A percentile compares a stretch with the other conserved stretches of the same genome.
These are phyloP conservation scores for Ceratocystiopsis minuta DNA, from an alignment of 2,329 filamentous ascomycete genomes.

Conservation along the genomic window DNA sequence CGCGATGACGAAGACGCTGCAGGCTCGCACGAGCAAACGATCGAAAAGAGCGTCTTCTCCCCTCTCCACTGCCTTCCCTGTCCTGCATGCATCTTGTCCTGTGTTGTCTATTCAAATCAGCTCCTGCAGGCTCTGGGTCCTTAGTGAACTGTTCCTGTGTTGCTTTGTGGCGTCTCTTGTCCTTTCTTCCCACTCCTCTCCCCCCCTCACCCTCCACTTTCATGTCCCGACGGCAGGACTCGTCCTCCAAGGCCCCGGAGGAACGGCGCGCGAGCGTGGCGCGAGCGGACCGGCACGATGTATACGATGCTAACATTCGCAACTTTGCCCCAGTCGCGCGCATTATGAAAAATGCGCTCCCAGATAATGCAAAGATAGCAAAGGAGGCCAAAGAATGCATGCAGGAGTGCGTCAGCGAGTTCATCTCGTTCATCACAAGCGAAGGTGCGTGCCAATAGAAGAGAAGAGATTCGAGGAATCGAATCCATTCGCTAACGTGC, in stretches of 20 bases:
- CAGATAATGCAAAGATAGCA: constrained; percentile 96
- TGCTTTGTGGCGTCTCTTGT: too few relatives aligned
- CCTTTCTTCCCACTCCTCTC: background rate
- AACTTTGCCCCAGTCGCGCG: constrained; percentile 92
- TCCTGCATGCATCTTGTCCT: too few relatives aligned
- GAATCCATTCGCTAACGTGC: constrained; percentile 7
- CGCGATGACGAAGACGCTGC: too few relatives aligned
- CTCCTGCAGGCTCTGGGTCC: too few relatives aligned
- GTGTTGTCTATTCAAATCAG: too few relatives aligned
- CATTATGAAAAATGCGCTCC: constrained; percentile 96
- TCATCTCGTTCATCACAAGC: constrained; percentile 98
- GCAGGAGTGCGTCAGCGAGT: constrained; percentile 99
- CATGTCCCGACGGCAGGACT: constrained; percentile 38
- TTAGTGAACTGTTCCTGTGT: too few relatives aligned
- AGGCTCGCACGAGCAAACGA: too few relatives aligned
- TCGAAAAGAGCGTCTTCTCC: too few relatives aligned
- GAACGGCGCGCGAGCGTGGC: constrained; percentile 24
- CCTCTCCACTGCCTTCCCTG: too few relatives aligned
- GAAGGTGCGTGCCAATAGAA: constrained; percentile 48
- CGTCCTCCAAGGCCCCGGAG: constrained; percentile 29
- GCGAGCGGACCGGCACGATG: constrained; percentile 30
- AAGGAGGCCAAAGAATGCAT: constrained; percentile 99
- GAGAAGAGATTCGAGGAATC: too few relatives aligned
- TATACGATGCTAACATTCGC: constrained; percentile 79
- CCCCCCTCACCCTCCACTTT: background rate